Evolutionary conservation across 352 stramenopile genomes (phyloP).

Genomic region (Phytophthora vignae): DNA sequence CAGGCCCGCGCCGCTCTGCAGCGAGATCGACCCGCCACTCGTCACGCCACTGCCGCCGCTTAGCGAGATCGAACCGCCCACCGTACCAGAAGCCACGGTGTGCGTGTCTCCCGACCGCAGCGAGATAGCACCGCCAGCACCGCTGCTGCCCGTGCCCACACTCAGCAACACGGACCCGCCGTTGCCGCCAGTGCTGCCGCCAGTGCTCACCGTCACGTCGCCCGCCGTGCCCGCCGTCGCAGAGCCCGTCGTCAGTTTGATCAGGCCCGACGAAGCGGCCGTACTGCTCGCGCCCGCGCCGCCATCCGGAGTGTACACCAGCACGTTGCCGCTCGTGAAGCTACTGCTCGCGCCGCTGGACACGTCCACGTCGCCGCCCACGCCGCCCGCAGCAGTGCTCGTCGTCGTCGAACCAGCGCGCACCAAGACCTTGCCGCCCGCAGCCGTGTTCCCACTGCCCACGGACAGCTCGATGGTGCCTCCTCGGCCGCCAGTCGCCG

Average conservation of each 20-base stretch:
- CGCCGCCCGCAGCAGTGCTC: background rate
- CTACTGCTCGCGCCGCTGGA: conserved; percentile 2
- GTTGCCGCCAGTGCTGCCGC: conserved; percentile 1
- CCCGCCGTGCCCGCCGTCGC: background rate
- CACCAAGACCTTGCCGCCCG: conserved; percentile 16
- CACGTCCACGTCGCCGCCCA: conserved; percentile 1
- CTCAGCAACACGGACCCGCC: conserved; percentile 23
- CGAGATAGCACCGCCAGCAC: background rate
- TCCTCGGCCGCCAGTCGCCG: conserved; percentile 1
- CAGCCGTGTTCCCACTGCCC: background rate
- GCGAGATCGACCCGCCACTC: conserved; percentile 37
- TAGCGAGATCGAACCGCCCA: background rate
- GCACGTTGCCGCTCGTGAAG: conserved; percentile 21
- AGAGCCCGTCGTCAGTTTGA: background rate
- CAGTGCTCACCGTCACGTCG: conserved; percentile 40
- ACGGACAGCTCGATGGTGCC: conserved; percentile 1
- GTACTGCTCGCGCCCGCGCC: background rate
- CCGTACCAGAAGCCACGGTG: background rate
- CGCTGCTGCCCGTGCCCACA: conserved; percentile 8
- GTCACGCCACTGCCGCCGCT: conserved; percentile 25
- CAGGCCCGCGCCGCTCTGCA: conserved; percentile 35
- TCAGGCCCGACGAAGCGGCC: background rate
- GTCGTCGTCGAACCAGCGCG: conserved; percentile 15
- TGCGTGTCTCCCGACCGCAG: background rate
- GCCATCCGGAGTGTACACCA: background rate